Evolutionary conservation across 441 rosid genomes (phyloP).

Genomic region (Erodium texanum): DNA sequence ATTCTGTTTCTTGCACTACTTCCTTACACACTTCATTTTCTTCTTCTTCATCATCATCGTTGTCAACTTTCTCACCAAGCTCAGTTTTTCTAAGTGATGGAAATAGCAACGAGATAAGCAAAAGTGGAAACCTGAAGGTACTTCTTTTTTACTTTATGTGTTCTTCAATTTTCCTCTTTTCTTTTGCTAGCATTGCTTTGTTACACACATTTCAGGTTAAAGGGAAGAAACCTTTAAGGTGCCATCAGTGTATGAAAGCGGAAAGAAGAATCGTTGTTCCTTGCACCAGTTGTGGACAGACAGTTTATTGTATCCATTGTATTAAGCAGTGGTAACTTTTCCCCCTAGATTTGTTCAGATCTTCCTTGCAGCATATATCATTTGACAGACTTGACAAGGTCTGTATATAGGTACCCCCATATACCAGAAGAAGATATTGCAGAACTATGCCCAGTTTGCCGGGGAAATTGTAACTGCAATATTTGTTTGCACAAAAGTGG

Average conservation of each 20-base stretch:
- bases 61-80: constrained; percentile 12
- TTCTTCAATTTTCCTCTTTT: background rate
- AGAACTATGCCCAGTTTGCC: constrained; percentile 60
- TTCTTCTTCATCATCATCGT: background rate
- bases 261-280: constrained; percentile 54
- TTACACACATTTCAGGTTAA: constrained; percentile 18
- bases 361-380: background rate
- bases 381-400: background rate
- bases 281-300: constrained; percentile 49
- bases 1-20: constrained; percentile 5
- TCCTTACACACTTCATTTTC: constrained; percentile 3
- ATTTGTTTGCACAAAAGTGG: constrained; percentile 60
- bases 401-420: constrained; percentile 54
- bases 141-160: background rate
- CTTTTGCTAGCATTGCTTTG: background rate
- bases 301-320: constrained; percentile 54
- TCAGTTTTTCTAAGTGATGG: constrained; percentile 21
- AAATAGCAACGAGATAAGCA: constrained; percentile 18
- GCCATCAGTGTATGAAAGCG: constrained; percentile 76
- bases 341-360: background rate
- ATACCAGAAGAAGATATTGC: constrained; percentile 41
- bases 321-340: constrained; percentile 55
- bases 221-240: constrained; percentile 25
- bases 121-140: constrained; percentile 31
- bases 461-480: constrained; percentile 67